Evolutionary conservation across 1,284 basidiomycete species (phyloP).

Genomic region (Malassezia sympodialis): DNA sequence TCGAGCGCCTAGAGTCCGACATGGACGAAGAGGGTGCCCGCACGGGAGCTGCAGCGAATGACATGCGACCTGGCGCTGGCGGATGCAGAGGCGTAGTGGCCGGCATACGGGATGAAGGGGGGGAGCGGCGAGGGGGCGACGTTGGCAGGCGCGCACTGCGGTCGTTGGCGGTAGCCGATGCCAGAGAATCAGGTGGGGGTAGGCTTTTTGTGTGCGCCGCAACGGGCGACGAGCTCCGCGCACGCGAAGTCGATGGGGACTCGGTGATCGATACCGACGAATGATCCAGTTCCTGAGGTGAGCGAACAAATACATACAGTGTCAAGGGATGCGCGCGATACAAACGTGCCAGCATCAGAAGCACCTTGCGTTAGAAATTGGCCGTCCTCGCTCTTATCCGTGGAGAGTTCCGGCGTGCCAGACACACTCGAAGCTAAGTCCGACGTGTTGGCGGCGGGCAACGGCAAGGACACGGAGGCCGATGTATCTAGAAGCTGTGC

Average conservation of each 20-base stretch:
- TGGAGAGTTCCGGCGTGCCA: not conserved
- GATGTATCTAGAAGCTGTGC: constrained; percentile 9
- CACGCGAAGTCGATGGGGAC: constrained; percentile 10
- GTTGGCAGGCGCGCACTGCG: not conserved
- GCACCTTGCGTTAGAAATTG: constrained; percentile 1
- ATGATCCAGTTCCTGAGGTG: not conserved
- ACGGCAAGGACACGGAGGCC: constrained; percentile 2
- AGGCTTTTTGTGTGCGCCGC: not conserved
- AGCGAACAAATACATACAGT: not conserved
- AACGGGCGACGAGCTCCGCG: not conserved
- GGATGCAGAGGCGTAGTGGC: constrained; percentile 5
- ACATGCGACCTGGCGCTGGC: not conserved
- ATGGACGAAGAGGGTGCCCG: not conserved
- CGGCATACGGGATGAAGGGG: not conserved
- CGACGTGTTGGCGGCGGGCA: not conserved
- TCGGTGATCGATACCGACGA: constrained; percentile 9
- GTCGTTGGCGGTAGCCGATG: not conserved
- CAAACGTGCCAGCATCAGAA: not conserved
- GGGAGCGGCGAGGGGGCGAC: not conserved
- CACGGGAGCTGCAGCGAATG: not conserved
- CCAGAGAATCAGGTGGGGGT: not conserved
- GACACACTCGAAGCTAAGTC: not conserved
- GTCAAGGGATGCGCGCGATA: not conserved
- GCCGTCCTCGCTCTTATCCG: not conserved
- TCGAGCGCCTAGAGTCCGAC: not conserved